Conservation (phyloP, 2,329 filamentous ascomycete species). For the Talaromyces sp. region DNA sequence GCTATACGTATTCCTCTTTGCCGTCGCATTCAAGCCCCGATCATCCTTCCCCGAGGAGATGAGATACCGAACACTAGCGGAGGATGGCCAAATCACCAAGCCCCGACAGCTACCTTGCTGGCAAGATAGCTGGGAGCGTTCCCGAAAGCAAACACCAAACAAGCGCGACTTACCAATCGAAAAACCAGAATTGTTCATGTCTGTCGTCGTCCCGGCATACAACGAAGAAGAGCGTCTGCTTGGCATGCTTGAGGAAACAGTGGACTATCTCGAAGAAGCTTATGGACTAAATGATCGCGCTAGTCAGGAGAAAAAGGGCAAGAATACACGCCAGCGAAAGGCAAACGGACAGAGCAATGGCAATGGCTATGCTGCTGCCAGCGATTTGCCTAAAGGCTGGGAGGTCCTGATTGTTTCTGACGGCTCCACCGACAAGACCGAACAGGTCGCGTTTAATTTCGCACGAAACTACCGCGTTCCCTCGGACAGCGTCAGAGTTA, state of each 20-base stretch:
- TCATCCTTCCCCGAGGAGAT: slow-evolving; percentile 71
- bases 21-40: slow-evolving; percentile 77
- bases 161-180: slow-evolving; percentile 44
- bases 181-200: slow-evolving; percentile 75
- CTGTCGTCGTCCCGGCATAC: slow-evolving; percentile 88
- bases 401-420: slow-evolving; percentile 92
- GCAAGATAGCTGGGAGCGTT: slow-evolving; percentile 69
- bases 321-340: slow-evolving; percentile 9
- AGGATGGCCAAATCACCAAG: slow-evolving; percentile 53
- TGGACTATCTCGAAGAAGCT: slow-evolving; percentile 72
- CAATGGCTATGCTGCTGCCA: slow-evolving; percentile 19
- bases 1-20: slow-evolving; percentile 58
- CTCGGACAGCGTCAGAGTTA: slow-evolving; percentile 73
- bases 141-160: slow-evolving; percentile 39
- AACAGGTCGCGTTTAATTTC: slow-evolving; percentile 73
- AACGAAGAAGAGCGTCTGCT: slow-evolving; percentile 82
- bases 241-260: slow-evolving; percentile 83
- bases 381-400: slow-evolving; percentile 57
- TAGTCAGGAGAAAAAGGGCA: background rate
- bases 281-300: slow-evolving; percentile 49
- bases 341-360: slow-evolving; percentile 27
- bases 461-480: slow-evolving; percentile 64
- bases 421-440: slow-evolving; percentile 76
- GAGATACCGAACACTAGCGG: slow-evolving; percentile 69
- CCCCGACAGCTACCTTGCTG: slow-evolving; percentile 69